phyloP scores from a whole-genome alignment of 2,329 filamentous ascomycete species.

The Paraconiothyrium sp. region DNA sequence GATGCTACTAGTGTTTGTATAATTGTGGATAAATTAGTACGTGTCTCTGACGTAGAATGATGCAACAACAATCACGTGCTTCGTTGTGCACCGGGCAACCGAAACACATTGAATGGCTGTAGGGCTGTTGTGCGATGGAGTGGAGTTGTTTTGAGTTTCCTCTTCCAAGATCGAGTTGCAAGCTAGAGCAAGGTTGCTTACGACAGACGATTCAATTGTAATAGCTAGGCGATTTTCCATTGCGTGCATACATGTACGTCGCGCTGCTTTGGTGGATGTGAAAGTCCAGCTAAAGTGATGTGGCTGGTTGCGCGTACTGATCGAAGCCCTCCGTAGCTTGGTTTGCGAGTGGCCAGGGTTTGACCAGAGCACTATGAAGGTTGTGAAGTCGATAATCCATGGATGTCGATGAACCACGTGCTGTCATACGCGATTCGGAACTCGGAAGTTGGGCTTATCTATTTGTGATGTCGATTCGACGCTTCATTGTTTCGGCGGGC shows the following conservation, averaged over 20 bases:
- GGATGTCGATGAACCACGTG: not conserved
- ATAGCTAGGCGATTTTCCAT: too few relatives aligned
- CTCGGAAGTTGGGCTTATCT: not conserved
- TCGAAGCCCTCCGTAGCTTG: not conserved
- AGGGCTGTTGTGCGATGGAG: not conserved
- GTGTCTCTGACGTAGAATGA: conserved; percentile 18
- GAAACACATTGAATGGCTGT: too few relatives aligned
- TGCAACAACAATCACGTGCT: not conserved
- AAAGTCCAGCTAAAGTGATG: not conserved
- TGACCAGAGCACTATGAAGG: not conserved
- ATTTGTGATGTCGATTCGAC: not conserved
- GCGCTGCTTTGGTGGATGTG: not conserved
- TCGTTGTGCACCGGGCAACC: too few relatives aligned
- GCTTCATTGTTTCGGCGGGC: conserved; percentile 33
- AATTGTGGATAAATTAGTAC: not conserved
- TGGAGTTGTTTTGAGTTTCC: not conserved
- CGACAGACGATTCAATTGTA: too few relatives aligned
- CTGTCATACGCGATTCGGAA: not conserved
- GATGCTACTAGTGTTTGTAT: not conserved
- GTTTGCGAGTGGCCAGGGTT: not conserved
- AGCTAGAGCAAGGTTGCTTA: not conserved
- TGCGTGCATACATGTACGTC: too few relatives aligned
- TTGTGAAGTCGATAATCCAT: not conserved
- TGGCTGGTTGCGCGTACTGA: not conserved
- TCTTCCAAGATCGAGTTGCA: not conserved